Conservation (phyloP, 495 filamentous ascomycete genomes). For the Penicillium samsonianum region DNA sequence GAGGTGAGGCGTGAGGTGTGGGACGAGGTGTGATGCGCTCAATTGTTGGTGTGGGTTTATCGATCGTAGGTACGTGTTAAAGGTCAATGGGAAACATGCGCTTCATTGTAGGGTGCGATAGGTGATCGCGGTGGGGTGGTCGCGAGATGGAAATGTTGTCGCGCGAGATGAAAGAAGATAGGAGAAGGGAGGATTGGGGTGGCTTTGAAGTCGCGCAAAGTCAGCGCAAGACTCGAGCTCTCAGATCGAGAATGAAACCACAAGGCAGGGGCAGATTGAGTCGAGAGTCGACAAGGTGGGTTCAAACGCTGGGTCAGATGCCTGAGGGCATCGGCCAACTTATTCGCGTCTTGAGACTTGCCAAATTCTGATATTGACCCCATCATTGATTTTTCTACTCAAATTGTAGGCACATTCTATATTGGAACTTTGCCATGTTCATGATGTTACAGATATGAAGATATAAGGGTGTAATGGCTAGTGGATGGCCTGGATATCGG, state of each 20-base stretch:
- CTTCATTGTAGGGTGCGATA: not conserved
- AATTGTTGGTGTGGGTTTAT: not conserved
- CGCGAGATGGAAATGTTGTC: slow-evolving; percentile 1
- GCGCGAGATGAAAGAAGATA: slow-evolving; percentile 4
- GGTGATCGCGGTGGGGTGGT: not conserved
- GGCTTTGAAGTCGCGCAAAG: not conserved
- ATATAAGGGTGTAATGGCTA: not conserved
- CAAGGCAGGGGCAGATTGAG: not conserved
- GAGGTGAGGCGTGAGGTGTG: not conserved
- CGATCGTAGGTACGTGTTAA: not conserved
- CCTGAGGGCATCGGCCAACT: not conserved
- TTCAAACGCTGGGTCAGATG: not conserved
- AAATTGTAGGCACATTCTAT: not conserved
- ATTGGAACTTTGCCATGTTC: not conserved
- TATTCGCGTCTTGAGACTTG: not conserved
- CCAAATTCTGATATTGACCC: not conserved
- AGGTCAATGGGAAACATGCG: not conserved
- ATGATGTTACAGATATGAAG: not conserved
- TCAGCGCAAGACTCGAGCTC: not conserved
- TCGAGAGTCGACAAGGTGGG: not conserved
- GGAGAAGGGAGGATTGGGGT: not conserved
- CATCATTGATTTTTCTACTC: not conserved
- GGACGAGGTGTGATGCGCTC: not conserved
- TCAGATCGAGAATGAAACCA: not conserved
- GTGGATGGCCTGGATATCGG: not conserved